Evolutionary conservation across 257 asterid species (phyloP).

Genomic region (Petunia axillaris): DNA sequence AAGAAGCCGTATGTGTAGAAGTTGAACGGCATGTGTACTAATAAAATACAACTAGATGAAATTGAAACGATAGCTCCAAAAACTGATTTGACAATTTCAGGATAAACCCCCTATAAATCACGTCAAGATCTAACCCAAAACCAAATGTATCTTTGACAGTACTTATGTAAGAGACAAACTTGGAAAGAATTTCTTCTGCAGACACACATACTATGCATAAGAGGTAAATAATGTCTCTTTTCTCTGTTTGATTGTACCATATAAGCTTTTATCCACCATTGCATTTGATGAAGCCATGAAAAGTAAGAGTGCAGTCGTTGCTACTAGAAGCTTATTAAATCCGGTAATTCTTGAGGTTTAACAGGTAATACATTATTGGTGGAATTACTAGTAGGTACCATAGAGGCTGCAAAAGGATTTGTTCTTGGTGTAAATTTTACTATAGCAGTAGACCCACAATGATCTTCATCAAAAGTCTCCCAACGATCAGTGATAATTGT

Average conservation of each 20-base stretch:
- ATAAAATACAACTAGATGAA: too few relatives aligned
- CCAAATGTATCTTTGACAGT: background rate
- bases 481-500: slow-evolving; percentile 43
- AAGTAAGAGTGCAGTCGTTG: background rate
- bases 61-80: too few relatives aligned
- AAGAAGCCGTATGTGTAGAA: too few relatives aligned
- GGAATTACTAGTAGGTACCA: slow-evolving; percentile 3
- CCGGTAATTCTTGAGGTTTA: slow-evolving; percentile 39
- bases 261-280: background rate
- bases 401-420: slow-evolving; percentile 28
- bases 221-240: background rate
- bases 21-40: too few relatives aligned
- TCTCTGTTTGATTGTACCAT: background rate
- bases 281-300: background rate
- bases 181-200: background rate
- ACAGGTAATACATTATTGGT: background rate
- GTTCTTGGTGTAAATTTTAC: background rate
- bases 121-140: background rate
- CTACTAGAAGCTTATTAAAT: slow-evolving; percentile 42
- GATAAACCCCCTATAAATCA: background rate
- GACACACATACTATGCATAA: background rate
- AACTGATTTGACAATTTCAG: background rate
- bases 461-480: slow-evolving; percentile 52
- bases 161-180: background rate
- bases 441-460: background rate